Base-by-base conservation (phyloP, 129 eudicot genomes). In the Artemisia argyi region DNA sequence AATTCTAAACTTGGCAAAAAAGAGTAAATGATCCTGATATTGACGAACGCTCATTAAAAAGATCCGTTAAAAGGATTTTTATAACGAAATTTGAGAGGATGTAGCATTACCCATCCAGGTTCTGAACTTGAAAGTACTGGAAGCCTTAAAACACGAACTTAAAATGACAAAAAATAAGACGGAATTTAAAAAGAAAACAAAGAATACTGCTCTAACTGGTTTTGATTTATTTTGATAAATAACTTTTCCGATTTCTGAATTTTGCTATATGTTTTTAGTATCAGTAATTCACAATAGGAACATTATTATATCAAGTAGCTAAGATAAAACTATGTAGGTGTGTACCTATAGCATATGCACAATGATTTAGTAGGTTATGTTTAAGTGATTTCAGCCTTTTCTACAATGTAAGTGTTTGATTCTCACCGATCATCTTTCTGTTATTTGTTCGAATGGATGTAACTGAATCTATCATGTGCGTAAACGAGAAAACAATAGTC, bases 401-500 rank as follows among this genome's bases (percentile, higher is more conserved):
- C 10, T 39, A 39, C 46, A 39, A 39, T 39, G 46, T 39, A 39
- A 39, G 46, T 39, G 46, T 7, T 7, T 39, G 9, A 7, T 39
- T 0, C 46, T 39, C 46, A 39, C 10, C 10, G 2, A 7, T 39
- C 46, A 39, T 39, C 46, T 39, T 39, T 65, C 30, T 65, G 7
- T 11, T 73, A 22, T 46, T 72, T 47, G 47, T 47, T 60, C 46
- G 18, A 48, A 16, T 61, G 50, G 50, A n/a, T 26, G 12, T 55
- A 57, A 3, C 2, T 66, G 32, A 44, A 65, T 54, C 59, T 66
- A 26, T 26, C 47, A 42, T 47, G 19, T 48, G 66, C 49, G 20
- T 30, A 52, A 74, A 20, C 1, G 18, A 65, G 65, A 16, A 65
- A 75, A 59, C 10, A 17, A 60, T 28, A 48, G 42, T 68, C 14